Evolutionary conservation across 2,329 filamentous ascomycete species (phyloP).

Genomic region (Orbilia brochopaga): DNA sequence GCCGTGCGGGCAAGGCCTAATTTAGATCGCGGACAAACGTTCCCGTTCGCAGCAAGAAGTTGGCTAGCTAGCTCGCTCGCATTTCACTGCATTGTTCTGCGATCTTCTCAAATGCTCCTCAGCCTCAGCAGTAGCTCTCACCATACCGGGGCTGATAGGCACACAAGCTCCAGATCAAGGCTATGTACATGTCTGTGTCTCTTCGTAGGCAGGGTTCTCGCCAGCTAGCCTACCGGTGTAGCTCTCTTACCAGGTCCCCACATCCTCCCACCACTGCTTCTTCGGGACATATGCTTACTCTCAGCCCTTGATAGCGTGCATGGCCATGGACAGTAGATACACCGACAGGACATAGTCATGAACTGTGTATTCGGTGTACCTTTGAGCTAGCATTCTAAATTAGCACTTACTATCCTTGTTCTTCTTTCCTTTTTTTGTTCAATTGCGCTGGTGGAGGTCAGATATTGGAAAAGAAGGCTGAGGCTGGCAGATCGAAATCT

Average conservation of each 20-base stretch:
- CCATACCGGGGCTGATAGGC: constrained; percentile 21
- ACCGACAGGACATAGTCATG: not conserved
- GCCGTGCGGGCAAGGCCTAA: not conserved
- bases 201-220: no score
- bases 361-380: not conserved
- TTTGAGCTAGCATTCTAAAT: not conserved
- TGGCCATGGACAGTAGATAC: not conserved
- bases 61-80: not conserved
- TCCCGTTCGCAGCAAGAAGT: not conserved
- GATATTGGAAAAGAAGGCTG: constrained; percentile 25
- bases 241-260: constrained; percentile 45
- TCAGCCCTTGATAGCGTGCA: constrained; percentile 44
- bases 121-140: constrained; percentile 33
- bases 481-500: constrained; percentile 17
- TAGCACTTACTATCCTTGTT: no score
- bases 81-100: not conserved
- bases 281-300: constrained; percentile 42
- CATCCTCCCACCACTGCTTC: constrained; percentile 23
- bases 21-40: constrained; percentile 2
- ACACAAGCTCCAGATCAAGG: not conserved
- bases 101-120: no score
- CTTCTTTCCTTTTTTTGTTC: not conserved
- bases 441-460: constrained; percentile 1
- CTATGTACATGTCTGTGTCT: no score
- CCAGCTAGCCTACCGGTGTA: constrained; percentile 7